Conservation (phyloP, 768 basidiomycete species). For the Suillus placidus region DNA sequence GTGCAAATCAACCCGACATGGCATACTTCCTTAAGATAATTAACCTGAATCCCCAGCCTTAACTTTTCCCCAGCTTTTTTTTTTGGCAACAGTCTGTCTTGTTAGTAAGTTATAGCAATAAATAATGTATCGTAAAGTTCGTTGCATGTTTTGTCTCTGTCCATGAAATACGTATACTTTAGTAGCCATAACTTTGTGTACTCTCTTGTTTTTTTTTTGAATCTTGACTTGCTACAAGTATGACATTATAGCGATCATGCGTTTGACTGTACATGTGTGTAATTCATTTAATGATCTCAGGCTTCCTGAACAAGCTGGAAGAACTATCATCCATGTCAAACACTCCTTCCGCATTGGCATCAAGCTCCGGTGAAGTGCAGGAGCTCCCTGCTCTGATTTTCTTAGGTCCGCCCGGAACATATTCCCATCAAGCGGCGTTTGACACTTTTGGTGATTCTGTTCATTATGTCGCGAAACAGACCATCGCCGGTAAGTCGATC, state of each 20-base stretch:
- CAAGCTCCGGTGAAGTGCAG: conserved; percentile 13
- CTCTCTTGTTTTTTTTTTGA: background rate
- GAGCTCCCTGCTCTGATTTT: conserved; percentile 44
- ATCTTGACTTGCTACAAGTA: background rate
- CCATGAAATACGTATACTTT: background rate
- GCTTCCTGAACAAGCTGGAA: background rate
- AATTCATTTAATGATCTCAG: background rate
- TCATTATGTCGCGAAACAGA: conserved; percentile 43
- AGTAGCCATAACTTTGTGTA: background rate
- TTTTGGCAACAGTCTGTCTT: background rate
- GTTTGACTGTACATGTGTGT: background rate
- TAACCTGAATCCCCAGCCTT: conserved; percentile 5
- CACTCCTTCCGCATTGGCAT: background rate
- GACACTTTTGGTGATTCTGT: conserved; percentile 49
- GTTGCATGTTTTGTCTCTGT: background rate
- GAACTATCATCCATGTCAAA: conserved; percentile 1
- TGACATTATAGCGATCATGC: background rate
- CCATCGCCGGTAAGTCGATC: conserved; percentile 42
- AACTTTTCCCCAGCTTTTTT: background rate
- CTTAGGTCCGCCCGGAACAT: conserved; percentile 72
- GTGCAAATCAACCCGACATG: conserved; percentile 14
- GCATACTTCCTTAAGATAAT: conserved; percentile 15
- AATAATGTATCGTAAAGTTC: conserved; percentile 7
- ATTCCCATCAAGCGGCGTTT: conserved; percentile 64
- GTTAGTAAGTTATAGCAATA: conserved; percentile 8